phyloP scores from a whole-genome alignment of 306 rosid genomes.

The Sindora glabra region DNA sequence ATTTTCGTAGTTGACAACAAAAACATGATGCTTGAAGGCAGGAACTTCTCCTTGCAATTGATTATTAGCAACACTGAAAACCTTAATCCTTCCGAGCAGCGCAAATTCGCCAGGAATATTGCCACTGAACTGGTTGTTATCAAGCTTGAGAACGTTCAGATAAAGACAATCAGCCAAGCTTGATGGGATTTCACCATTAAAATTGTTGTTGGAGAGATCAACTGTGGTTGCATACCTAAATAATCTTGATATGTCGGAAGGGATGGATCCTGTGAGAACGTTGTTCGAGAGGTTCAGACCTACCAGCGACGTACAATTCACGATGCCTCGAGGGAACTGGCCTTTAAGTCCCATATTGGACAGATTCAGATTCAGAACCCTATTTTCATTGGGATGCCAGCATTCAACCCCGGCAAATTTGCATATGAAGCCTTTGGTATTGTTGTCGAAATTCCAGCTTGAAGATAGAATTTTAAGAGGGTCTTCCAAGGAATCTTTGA shows the following conservation, averaged over 20 bases:
- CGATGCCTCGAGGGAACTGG: constrained; percentile 36
- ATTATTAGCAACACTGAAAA: constrained; percentile 60
- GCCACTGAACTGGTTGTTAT: constrained; percentile 54
- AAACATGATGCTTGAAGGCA: constrained; percentile 15
- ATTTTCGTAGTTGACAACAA: constrained; percentile 42
- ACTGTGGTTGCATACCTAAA: constrained; percentile 48
- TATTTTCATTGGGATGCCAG: constrained; percentile 79
- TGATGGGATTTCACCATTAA: constrained; percentile 51
- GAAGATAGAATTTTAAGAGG: constrained; percentile 15
- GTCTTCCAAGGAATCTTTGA: constrained; percentile 29
- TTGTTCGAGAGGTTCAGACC: constrained; percentile 59
- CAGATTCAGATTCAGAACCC: constrained; percentile 44
- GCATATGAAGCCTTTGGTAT: constrained; percentile 52
- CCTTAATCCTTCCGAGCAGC: constrained; percentile 45
- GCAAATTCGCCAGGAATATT: constrained; percentile 53
- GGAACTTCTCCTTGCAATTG: constrained; percentile 57
- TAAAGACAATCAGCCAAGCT: constrained; percentile 44
- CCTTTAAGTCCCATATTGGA: constrained; percentile 48
- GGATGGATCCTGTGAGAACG: constrained; percentile 38
- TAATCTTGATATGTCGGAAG: constrained; percentile 58
- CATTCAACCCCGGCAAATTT: constrained; percentile 52
- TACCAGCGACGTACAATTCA: constrained; percentile 56
- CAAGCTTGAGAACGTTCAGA: constrained; percentile 43
- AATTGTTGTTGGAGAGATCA: constrained; percentile 55
- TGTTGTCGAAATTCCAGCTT: constrained; percentile 59